Base-by-base conservation (phyloP, 139 green algal genomes). In the Haematococcus sp. region DNA sequence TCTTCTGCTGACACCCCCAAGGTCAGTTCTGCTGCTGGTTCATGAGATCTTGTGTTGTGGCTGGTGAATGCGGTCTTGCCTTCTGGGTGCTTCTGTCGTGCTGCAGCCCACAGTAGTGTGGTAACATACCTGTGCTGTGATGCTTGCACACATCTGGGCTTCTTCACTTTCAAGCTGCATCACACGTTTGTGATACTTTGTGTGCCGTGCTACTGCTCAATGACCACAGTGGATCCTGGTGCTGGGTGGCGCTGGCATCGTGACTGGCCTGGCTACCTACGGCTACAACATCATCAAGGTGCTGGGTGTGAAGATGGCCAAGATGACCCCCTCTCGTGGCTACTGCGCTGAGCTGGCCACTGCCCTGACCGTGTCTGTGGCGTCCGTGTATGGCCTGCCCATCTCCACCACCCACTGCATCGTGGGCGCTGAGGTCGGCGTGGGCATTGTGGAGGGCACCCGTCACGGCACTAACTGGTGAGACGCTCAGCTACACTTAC, bases 251-350 rank as follows among this genome's bases (percentile, higher is more conserved):
- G 54, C 73, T 2, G 93, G 93, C 25, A 92, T 97, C 43, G 89
- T 97, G 35, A 23, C 93, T 9, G 94, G 93, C 28, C 83, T 97
- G 4, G 83, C 88, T 9, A 92, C 86, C 2, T 97, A 81, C 44
- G 79, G 79, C 43, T 84, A 84, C 74, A 80, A 84, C 73, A 78
- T 78, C 43, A 78, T 78, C 30, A 72, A 65, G 73, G 33, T 69
- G 16, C 49, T 81, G 32, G 75, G 75, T 20, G 68, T 81, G 1
- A 61, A 67, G 16, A 20, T 81, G 7, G 17, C 33, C 20, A 63
- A 80, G 67, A 71, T 81, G 33, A 81, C 75, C 0, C 75, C 75
- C 30, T 28, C 61, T 52, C 32, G 32, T 28, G 33, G 33, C 34
- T 69, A 91, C 76, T 85, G 59, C 64, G 86, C 86, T 40, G 89